Base-by-base conservation (phyloP, 1,139 yeast species). In the Schwanniomyces etchellsii region DNA sequence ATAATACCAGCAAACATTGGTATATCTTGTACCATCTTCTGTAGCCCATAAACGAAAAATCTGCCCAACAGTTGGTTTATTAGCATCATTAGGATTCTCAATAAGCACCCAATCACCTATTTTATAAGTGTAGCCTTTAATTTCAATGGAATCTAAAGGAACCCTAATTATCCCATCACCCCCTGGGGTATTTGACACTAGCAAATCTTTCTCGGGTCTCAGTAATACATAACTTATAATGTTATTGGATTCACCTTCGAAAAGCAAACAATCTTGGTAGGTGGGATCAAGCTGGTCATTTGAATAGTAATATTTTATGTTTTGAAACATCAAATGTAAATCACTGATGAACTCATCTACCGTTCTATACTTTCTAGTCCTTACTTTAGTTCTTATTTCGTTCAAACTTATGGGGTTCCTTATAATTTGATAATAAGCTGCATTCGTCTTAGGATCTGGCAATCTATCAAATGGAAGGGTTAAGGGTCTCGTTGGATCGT, bases 31-130 rank as follows among this genome's bases (percentile, higher is more conserved):
- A 11, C 93, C 94, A 47, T 88, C 96, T 34, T 75, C 72, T 3
- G 80, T 77, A 35, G 81, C 77, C 98, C 98, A 91, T 40, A 91
- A 73, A 46, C 96, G 74, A 62, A 89, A 91, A 22, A 91, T 76
- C 55, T 91, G 98, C 6, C 95, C 96, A 16, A 89, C 84, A 10
- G 89, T 89, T 11, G 98, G 97, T 53, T 84, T 83, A 17, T 78
- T 71, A 2, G 83, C 78, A 54, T 89, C 96, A 50, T 88, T 89
- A 12, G 88, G 86, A 51, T 91, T 91, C 40, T 74, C 74, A 36
- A 91, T 69, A 40, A 88, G 74, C 6, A 91, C 86, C 98, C 98
- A 91, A 55, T 89, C 96, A 37, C 98, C 98, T 28, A 91, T 88
- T 41, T 73, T 74, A 58, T 84, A 91, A 7, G 67, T 64, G 42